Conservation (phyloP, 2,329 filamentous ascomycete genomes). For the Ophioceras dolichostomum region DNA sequence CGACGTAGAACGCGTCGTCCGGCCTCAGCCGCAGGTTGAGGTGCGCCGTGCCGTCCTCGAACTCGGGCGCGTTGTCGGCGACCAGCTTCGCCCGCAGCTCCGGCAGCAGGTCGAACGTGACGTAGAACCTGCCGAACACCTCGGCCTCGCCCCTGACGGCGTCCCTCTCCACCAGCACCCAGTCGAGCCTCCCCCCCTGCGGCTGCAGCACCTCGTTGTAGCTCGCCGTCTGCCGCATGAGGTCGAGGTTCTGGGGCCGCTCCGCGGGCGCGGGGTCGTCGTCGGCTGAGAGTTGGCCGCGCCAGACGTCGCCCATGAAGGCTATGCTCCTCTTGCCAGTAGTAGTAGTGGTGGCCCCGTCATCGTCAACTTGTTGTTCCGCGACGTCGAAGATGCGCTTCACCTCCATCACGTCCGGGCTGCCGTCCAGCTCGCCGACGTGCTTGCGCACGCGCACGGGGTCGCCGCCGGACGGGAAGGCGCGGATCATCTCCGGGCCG, state of each 20-base stretch:
- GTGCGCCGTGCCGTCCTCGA: slow-evolving; percentile 1
- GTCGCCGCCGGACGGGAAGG: too few species aligned
- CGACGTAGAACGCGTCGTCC: neutral
- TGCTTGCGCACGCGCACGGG: slow-evolving; percentile 16
- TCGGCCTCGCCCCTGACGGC: slow-evolving; percentile 1
- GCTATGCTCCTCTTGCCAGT: slow-evolving; percentile 7
- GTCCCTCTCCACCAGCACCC: slow-evolving; percentile 1
- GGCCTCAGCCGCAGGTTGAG: slow-evolving; percentile 1
- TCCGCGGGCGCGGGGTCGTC: slow-evolving; percentile 3
- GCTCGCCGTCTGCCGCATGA: slow-evolving; percentile 14
- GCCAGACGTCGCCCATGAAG: slow-evolving; percentile 15
- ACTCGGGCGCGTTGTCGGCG: neutral
- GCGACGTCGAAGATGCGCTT: slow-evolving; percentile 12
- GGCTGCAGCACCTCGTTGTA: slow-evolving; percentile 3
- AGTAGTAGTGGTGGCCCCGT: too few species aligned
- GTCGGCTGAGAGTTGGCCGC: neutral
- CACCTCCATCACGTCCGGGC: slow-evolving; percentile 16
- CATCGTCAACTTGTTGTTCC: too few species aligned
- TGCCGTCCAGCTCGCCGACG: slow-evolving; percentile 1
- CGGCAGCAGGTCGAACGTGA: slow-evolving; percentile 3
- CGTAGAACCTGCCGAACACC: slow-evolving; percentile 3
- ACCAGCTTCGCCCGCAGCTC: neutral
- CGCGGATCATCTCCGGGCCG: slow-evolving; percentile 20
- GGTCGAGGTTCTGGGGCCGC: slow-evolving; percentile 10
- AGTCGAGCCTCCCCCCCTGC: slow-evolving; percentile 1